Evolutionary conservation across 345 rosid genomes (phyloP), one percentile per base, ranked within the genome.

Genomic region (Arabidopsis suecica): DNA sequence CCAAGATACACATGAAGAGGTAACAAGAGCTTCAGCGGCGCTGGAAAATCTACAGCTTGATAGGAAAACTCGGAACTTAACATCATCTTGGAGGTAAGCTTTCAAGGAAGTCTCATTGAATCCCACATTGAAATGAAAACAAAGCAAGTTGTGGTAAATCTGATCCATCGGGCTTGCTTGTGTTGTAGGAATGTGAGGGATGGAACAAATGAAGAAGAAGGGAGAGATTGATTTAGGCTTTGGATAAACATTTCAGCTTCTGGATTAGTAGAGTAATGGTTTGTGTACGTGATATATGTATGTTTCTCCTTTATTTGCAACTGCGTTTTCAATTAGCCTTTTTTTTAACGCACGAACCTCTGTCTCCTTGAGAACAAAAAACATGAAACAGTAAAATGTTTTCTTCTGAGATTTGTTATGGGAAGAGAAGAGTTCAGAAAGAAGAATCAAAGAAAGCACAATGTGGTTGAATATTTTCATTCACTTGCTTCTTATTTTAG

Each of bases 1-100:
- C 56, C 87, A 90, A 41, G 93, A 92, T 61, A 67, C 71, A 28
- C 75, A 89, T 16, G 98, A 91, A 42, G 97, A 90, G 16, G 84
- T 93, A 51, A 74, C 85, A 61, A 89, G 89, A 85, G 84, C 96
- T 81, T 89, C 97, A 45, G 53, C 96, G 53, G 95, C 96, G 3
- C 56, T 91, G 44, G 97, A 94, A 81, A 91, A 90, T 83, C 98
- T 94, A 81, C 96, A 91, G 79, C 82, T 95, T 76, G 97, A 94
- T 84, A 83, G 97, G 79, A 94, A 94, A 82, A 89, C 97, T 53
- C 72, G 90, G 45, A 95, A 92, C 81, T 81, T 95, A 61, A 86
- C 97, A 16, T 67, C 97, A 20, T 92, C 99, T 5, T 92, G 97
- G 99, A 88, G 97, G 99, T 90, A 62, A 64, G 90, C 83, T 37